These are phyloP conservation scores for Trametes versicolor DNA, from an alignment of 1,284 basidiomycete genomes.

Conservation along the genomic window DNA sequence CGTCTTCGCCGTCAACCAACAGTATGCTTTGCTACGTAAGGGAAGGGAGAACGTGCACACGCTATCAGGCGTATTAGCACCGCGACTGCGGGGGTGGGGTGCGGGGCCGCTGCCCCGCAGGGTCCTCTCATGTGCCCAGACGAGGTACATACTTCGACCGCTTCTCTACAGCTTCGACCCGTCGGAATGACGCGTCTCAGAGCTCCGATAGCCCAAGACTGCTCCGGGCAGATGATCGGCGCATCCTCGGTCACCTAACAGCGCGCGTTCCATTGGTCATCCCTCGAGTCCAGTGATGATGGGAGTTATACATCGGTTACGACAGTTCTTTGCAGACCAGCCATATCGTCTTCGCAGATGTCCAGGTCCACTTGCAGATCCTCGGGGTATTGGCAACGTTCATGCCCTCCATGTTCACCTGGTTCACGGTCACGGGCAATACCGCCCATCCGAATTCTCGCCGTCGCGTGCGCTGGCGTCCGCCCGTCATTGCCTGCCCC, in stretches of 20 bases:
- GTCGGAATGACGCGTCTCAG: constrained; percentile 9
- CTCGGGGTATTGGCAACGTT: constrained; percentile 35
- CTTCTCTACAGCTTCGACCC: constrained; percentile 5
- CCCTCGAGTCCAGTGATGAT: constrained; percentile 19
- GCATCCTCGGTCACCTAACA: constrained; percentile 33
- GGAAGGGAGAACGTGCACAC: not conserved
- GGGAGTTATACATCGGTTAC: constrained; percentile 1
- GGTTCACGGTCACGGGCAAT: constrained; percentile 39
- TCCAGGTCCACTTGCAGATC: constrained; percentile 27
- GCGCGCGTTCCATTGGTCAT: constrained; percentile 21
- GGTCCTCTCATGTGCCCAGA: not conserved
- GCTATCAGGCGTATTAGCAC: not conserved
- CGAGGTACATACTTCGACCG: not conserved
- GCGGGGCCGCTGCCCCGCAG: constrained; percentile 23
- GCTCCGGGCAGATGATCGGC: constrained; percentile 34
- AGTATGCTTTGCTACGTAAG: not conserved
- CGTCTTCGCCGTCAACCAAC: not conserved
- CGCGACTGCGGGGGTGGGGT: constrained; percentile 30
- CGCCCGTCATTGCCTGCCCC: not conserved
- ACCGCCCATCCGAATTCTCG: constrained; percentile 39
- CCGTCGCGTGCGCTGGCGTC: constrained; percentile 31
- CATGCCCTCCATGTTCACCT: constrained; percentile 9
- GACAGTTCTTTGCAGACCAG: not conserved
- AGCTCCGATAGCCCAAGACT: constrained; percentile 17
- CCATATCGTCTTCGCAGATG: not conserved